Evolutionary conservation across 305 asterid genomes (phyloP).

Genomic region (Fraxinus ornus): DNA sequence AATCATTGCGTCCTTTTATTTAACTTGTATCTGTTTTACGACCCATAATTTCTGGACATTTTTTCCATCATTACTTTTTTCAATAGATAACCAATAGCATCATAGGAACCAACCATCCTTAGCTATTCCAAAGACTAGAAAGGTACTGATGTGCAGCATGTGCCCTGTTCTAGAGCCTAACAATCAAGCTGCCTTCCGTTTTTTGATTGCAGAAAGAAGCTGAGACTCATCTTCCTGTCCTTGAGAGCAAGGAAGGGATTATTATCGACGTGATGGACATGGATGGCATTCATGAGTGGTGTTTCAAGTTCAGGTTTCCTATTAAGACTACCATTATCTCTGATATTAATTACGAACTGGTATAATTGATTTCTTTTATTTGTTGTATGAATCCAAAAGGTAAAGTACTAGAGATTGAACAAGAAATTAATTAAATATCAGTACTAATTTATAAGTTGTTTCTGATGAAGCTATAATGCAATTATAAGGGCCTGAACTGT

Average conservation of each 20-base stretch:
- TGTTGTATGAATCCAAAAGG: neutral
- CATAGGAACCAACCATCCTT: neutral
- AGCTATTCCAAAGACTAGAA: neutral
- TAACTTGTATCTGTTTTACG: neutral
- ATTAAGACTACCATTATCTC: neutral
- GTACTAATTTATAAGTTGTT: neutral
- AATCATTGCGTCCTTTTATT: neutral
- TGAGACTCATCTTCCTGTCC: constrained; percentile 48
- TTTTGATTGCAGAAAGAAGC: constrained; percentile 47
- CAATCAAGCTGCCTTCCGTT: neutral
- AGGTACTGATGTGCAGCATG: neutral
- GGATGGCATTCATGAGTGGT: constrained; percentile 59
- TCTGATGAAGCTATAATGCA: neutral
- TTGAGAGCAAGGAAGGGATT: constrained; percentile 52
- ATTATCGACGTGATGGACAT: constrained; percentile 46
- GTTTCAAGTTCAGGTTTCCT: constrained; percentile 67
- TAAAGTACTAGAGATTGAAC: neutral
- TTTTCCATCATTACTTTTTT: neutral
- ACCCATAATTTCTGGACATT: neutral
- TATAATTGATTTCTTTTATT: neutral
- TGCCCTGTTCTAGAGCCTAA: neutral
- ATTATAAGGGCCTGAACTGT: neutral
- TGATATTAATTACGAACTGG: neutral
- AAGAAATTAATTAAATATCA: too few species aligned
- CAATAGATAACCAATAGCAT: neutral